phyloP scores from a whole-genome alignment of 345 rosid genomes.

The Eucalyptus pumila region DNA sequence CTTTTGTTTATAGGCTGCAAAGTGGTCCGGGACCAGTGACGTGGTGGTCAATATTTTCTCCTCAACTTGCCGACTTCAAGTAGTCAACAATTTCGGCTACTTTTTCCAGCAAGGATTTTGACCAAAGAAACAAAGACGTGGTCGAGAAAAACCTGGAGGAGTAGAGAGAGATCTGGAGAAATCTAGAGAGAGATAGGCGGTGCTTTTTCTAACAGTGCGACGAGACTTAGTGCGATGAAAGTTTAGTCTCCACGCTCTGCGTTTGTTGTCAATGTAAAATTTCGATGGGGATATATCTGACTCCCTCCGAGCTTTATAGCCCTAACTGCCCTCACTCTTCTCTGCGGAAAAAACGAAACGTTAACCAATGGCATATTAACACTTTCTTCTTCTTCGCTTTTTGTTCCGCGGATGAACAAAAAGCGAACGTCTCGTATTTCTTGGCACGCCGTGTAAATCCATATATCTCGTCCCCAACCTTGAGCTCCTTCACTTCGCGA shows the following conservation, averaged over 20 bases:
- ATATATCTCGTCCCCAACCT: constrained; percentile 74
- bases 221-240: neutral
- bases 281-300: neutral
- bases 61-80: too few species aligned
- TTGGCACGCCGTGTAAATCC: constrained; percentile 21
- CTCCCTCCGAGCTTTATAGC: constrained; percentile 65
- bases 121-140: too few species aligned
- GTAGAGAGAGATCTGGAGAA: too few species aligned
- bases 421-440: constrained; percentile 51
- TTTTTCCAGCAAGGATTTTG: too few species aligned
- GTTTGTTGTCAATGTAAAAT: neutral
- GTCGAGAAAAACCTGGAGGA: too few species aligned
- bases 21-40: too few species aligned
- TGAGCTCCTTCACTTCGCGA: constrained; percentile 45
- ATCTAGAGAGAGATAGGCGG: too few species aligned
- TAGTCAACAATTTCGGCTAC: too few species aligned
- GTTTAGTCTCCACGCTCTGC: neutral
- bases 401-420: neutral
- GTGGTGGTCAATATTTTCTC: too few species aligned
- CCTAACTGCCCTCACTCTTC: constrained; percentile 70
- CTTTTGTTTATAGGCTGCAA: too few species aligned
- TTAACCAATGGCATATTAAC: neutral
- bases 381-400: neutral
- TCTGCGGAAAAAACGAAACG: constrained; percentile 13
- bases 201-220: neutral